Percentiles rank a stretch among this genome's conserved stretches.
Conservation (phyloP, 2,329 filamentous ascomycete genomes). For the Xylogone sp. region DNA sequence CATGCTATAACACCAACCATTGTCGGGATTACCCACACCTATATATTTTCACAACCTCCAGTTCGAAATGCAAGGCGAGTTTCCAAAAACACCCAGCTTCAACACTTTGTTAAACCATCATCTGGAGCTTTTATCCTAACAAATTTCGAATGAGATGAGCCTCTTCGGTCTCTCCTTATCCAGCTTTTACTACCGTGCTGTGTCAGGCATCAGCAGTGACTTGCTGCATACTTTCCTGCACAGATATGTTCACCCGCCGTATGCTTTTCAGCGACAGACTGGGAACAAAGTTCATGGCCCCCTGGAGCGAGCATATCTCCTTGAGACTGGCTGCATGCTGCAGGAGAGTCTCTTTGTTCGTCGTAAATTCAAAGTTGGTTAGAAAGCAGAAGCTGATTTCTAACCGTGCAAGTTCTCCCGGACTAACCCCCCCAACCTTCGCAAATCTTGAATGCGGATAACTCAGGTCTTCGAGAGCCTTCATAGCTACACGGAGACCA, state of each 20-base stretch:
- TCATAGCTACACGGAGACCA: slow-evolving; percentile 83
- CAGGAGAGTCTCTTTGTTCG: slow-evolving; percentile 53
- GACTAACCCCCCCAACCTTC: slow-evolving; percentile 83
- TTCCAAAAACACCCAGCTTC: too few species aligned
- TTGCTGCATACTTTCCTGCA: slow-evolving; percentile 20
- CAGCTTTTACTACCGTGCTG: too few species aligned
- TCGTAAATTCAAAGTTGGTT: slow-evolving; percentile 75
- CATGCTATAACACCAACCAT: neutral
- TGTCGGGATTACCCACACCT: too few species aligned
- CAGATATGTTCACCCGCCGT: slow-evolving; percentile 14
- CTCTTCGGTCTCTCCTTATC: too few species aligned
- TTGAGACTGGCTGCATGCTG: slow-evolving; percentile 42
- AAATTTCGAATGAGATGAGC: too few species aligned
- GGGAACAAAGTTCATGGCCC: slow-evolving; percentile 26
- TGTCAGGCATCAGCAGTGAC: slow-evolving; percentile 23
- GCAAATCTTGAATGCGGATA: slow-evolving; percentile 83
- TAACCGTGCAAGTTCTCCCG: slow-evolving; percentile 73
- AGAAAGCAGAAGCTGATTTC: slow-evolving; percentile 90
- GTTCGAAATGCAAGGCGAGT: neutral
- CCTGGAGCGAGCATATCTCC: slow-evolving; percentile 28
- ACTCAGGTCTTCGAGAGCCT: slow-evolving; percentile 87
- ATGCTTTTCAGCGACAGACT: slow-evolving; percentile 21
- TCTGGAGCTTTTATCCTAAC: too few species aligned
- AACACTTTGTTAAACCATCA: too few species aligned
- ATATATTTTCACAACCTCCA: neutral